Base-by-base conservation (phyloP, 2,329 filamentous ascomycete genomes). In the Clonostachys rosea region DNA sequence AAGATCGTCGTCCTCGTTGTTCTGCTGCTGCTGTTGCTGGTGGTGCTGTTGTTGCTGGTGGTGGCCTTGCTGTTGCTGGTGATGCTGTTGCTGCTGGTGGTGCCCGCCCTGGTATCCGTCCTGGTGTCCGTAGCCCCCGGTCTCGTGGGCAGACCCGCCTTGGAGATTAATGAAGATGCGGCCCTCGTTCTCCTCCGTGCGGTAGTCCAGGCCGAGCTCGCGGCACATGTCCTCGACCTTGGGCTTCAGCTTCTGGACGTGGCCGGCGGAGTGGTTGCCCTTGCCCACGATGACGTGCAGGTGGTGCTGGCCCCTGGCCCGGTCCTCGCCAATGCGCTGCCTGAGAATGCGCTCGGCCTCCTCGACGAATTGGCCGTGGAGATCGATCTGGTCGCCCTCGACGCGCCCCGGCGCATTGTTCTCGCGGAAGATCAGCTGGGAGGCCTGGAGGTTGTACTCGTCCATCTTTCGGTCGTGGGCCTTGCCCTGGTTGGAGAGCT, bases 281-380 rank as follows among this genome's bases (percentile, higher is more conserved):
- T 92, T 95, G 60, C 94, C 94, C 33, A 97, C 92, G 59, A 99
- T 96, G 39, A 95, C 91, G 69, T 96, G 91, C 47, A 99, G 72
- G 69, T 96, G 89, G 17, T 74, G 81, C 70, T 95, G 86, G 1
- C 89, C 89, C 35, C 81, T 78, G 46, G 78, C 66, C 62, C 83
- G 81, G 49, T 91, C 91, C 55, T 88, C 84, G 55, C 82, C 81
- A 60, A 99, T 95, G 55, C 94, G 79, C 67, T 89, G 77, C 70
- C 92, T 89, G 18, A 97, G 74, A 48, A 96, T 94, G 53, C 89
- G 81, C 73, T 96, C 91, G 6, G 94, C 94, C 72, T 97, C 94
- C 64, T 96, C 89, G 49, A 96, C 91, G 59, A 87, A 96, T 62
- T 95, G 87, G 4, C 94, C 94, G 66, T 99, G 94, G 43, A 99